Base-by-base conservation (phyloP, 2,329 filamentous ascomycete genomes). In the Paecilomyces niveus region DNA sequence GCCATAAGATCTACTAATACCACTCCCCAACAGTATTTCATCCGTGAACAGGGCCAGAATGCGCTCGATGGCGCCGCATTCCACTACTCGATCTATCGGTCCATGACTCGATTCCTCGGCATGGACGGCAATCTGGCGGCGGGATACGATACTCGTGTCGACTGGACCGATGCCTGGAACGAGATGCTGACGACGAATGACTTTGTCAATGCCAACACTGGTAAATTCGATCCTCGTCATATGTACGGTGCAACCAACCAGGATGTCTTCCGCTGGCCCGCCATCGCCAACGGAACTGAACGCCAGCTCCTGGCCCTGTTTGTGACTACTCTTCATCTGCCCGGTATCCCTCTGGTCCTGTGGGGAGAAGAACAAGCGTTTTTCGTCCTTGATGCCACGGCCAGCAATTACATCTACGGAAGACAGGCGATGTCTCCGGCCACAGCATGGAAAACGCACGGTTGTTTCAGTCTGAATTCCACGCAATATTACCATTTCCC, bases 361-460 rank as follows among this genome's bases (percentile, higher is more conserved):
- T 88, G 83, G 82, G 85, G 85, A 18, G 85, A 88, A 66, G 85
- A 88, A 65, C 85, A 88, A 70, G 82, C 81, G 0, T 85, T 84
- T 61, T 87, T 87, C 63, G 73, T 86, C 0, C 72, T 87, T 2
- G 85, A 88, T 66, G 86, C 83, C 59, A 86, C 85, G 0, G 85
- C 85, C 3, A 74, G 75, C 58, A 87, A 88, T 65, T 88, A 88
- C 65, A 79, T 88, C 50, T 88, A 84, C 66, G 85, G 85, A 21
- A 81, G 85, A 63, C 82, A 85, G 66, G 74, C 85, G 1, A 86
- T 88, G 80, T 81, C 82, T 8, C 79, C 83, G 2, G 77, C 83
- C 1, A 80, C 80, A 2, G 85, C 85, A 2, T 88, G 85, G 85
- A 82, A 85, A 63, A 77, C 80, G 35, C 85, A 88, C 63, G 85